A percentile compares a stretch with the other conserved stretches of the same genome.
These are phyloP conservation scores for Corrigiola litoralis DNA, from an alignment of 179 eudicot genomes.

Conservation along the genomic window DNA sequence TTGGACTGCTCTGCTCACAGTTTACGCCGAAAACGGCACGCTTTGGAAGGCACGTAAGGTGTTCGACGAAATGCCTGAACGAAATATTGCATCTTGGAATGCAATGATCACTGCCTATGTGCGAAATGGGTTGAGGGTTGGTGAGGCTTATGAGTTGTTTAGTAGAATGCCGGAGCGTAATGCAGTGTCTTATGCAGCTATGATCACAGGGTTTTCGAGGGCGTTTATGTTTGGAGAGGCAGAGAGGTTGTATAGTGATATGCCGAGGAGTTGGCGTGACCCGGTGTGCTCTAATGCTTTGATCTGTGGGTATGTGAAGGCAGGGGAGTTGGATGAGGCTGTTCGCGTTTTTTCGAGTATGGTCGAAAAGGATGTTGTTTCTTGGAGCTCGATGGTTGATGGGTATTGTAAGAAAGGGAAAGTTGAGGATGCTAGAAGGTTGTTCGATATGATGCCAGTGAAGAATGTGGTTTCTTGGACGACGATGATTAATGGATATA, in stretches of 20 bases:
- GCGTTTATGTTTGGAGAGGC: conserved; percentile 49
- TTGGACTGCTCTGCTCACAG: conserved; percentile 60
- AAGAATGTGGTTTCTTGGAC: conserved; percentile 66
- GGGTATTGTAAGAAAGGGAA: conserved; percentile 52
- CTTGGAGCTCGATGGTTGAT: conserved; percentile 77
- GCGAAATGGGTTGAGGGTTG: conserved; percentile 23
- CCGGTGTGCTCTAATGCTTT: conserved; percentile 60
- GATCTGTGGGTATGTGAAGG: conserved; percentile 58
- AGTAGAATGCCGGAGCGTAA: conserved; percentile 48
- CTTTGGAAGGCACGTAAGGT: conserved; percentile 43
- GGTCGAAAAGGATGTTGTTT: conserved; percentile 57
- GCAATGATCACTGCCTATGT: conserved; percentile 59
- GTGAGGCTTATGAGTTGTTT: conserved; percentile 49
- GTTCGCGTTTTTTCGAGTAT: conserved; percentile 38
- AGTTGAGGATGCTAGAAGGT: conserved; percentile 38
- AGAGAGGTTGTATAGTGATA: conserved; percentile 36
- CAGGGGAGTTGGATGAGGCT: conserved; percentile 41
- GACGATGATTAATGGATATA: conserved; percentile 56
- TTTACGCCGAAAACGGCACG: conserved; percentile 42
- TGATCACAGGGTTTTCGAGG: conserved; percentile 56
- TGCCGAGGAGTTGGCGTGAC: conserved; percentile 50
- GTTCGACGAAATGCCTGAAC: conserved; percentile 74
- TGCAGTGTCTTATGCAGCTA: conserved; percentile 55
- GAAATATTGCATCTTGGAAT: conserved; percentile 73
- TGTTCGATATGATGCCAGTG: conserved; percentile 45